Base-by-base conservation (phyloP, 768 basidiomycete species). In the Lentinula raphanica region DNA sequence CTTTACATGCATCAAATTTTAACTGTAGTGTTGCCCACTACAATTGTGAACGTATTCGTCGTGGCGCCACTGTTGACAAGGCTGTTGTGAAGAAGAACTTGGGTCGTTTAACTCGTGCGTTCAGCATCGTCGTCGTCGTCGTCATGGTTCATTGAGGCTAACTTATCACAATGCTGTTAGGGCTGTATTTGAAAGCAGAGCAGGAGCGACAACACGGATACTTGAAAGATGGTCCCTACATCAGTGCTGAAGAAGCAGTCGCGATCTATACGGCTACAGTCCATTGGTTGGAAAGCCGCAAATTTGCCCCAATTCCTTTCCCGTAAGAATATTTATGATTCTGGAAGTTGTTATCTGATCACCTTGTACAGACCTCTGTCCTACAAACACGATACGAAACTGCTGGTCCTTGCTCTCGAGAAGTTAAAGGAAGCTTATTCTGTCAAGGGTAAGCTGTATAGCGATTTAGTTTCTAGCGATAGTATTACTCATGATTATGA, bases 31-130 rank as follows among this genome's bases (percentile, higher is more conserved):
- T 97, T 63, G 94, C 96, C 8, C 96, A 99, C 71, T 98, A 96
- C 75, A 98, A 98, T 69, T 92, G 94, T 54, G 94, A 95, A 68
- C 92, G 96, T 77, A 98, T 98, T 61, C 85, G 94, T 40, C 90
- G 96, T 64, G 96, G 95, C 59, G 95, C 95, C 3, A 96, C 94
- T 5, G 94, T 95, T 64, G 94, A 96, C 74, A 99, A 99, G 74
- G 96, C 96, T 3, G 96, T 99, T 45, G 94, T 96, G 15, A 96
- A 98, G 81, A 98, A 99, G 85, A 99, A 99, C 71, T 77, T 99
- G 40, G 97, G 97, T 60, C 92, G 97, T 68, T 85, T 99, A 51
- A 99, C 97, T 62, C 93, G 97, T 86, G 59, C 65, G 82, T 4
- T 46, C n/a, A 3, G 32, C 6, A 3, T 36, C 38, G 42, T 9